Conservation (phyloP, 106 monocot genomes). For the Acanthochlamys bracteata region DNA sequence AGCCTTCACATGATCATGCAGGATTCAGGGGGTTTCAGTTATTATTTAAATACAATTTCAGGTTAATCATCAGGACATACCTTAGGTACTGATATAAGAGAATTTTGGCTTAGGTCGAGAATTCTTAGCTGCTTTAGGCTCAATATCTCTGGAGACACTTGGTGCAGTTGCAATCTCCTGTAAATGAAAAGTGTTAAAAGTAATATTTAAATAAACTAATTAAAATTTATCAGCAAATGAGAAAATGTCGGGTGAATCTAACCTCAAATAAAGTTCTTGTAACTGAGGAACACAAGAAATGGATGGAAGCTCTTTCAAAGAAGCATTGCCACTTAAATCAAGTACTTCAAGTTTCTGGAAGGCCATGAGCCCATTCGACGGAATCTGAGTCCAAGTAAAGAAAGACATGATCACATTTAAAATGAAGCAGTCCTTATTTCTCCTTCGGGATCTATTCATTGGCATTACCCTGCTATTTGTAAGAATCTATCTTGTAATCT, state of each 20-base stretch:
- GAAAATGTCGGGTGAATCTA: not conserved
- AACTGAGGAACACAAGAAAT: constrained; percentile 45
- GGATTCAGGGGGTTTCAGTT: too few species aligned
- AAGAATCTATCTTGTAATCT: too few species aligned
- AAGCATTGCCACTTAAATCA: constrained; percentile 75
- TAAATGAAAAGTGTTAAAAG: constrained; percentile 14
- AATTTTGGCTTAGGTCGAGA: constrained; percentile 86
- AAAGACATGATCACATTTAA: too few species aligned
- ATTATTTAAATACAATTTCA: not conserved
- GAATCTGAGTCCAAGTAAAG: constrained; percentile 44
- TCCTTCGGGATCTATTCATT: too few species aligned
- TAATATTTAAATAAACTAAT: not conserved
- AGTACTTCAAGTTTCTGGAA: constrained; percentile 70
- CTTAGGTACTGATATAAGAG: constrained; percentile 52
- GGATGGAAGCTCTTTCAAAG: constrained; percentile 47
- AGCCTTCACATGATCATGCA: too few species aligned
- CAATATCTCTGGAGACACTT: constrained; percentile 54
- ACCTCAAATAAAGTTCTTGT: constrained; percentile 93
- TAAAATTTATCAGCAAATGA: too few species aligned
- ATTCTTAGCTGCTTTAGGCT: constrained; percentile 36
- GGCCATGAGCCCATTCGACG: constrained; percentile 40
- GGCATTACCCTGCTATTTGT: too few species aligned
- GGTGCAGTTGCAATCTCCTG: constrained; percentile 65
- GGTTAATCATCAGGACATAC: constrained; percentile 20
- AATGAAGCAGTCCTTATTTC: too few species aligned